These are phyloP conservation scores for Entomophthora muscae DNA, from an alignment of 371 early-diverging fungal species.

Conservation along the genomic window DNA sequence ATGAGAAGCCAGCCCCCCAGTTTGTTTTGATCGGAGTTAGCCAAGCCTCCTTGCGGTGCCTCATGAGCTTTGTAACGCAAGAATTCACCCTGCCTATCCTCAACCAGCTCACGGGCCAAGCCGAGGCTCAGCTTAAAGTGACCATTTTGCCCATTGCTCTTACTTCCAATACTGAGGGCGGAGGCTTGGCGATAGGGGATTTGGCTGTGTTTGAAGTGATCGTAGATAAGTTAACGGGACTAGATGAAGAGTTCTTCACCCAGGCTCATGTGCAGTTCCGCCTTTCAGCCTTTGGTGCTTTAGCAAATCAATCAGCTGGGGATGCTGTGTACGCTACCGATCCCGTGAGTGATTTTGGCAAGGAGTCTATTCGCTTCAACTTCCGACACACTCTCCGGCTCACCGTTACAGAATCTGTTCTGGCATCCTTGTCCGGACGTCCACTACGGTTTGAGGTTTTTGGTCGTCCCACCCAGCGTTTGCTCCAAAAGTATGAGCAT, in stretches of 20 bases:
- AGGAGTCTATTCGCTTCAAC: conserved; percentile 29
- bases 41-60: conserved; percentile 23
- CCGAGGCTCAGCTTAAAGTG: conserved; percentile 25
- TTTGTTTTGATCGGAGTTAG: conserved; percentile 49
- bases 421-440: conserved; percentile 22
- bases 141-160: conserved; percentile 25
- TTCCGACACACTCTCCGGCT: conserved; percentile 41
- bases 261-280: conserved; percentile 67
- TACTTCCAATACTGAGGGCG: neutral
- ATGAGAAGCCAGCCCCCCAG: conserved; percentile 37
- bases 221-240: conserved; percentile 40
- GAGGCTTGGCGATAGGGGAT: conserved; percentile 21
- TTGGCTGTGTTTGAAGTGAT: conserved; percentile 51
- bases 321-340: conserved; percentile 54
- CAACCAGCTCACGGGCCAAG: conserved; percentile 31
- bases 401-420: conserved; percentile 20
- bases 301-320: conserved; percentile 7
- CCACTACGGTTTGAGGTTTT: conserved; percentile 40
- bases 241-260: conserved; percentile 46
- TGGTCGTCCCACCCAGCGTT: conserved; percentile 31
- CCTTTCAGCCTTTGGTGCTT: conserved; percentile 36
- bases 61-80: conserved; percentile 27
- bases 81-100: conserved; percentile 29
- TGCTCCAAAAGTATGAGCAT: conserved; percentile 30
- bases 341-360: conserved; percentile 32